A percentile compares a stretch with the other conserved stretches of the same genome.
phyloP scores from a whole-genome alignment of 495 filamentous ascomycete species.

The Penicillium cosmopolitanum region DNA sequence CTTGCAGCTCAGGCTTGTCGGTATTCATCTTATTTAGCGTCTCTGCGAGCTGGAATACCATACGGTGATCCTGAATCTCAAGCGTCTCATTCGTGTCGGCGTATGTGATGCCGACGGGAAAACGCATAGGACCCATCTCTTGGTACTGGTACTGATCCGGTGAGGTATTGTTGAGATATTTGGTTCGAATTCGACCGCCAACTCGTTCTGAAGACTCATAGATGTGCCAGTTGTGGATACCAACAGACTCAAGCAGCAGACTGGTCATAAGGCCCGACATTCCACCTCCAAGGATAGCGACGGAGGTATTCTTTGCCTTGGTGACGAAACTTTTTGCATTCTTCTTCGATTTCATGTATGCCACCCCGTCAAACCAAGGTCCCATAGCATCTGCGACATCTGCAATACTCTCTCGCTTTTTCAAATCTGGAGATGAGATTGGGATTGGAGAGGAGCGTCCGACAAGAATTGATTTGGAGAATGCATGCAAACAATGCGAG shows the following conservation, averaged over 20 bases:
- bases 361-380: conserved; percentile 72
- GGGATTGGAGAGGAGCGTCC: conserved; percentile 32
- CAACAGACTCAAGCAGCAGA: conserved; percentile 53
- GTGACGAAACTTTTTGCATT: conserved; percentile 54
- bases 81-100: conserved; percentile 56
- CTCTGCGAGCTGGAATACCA: conserved; percentile 65
- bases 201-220: conserved; percentile 53
- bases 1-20: conserved; percentile 50
- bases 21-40: conserved; percentile 62
- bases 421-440: conserved; percentile 18
- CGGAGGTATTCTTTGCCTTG: conserved; percentile 47
- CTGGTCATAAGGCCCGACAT: conserved; percentile 68
- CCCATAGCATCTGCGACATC: conserved; percentile 57
- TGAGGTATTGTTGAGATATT: conserved; percentile 56
- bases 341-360: conserved; percentile 59
- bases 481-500: conserved; percentile 38
- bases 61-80: conserved; percentile 59
- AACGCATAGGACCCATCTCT: conserved; percentile 78
- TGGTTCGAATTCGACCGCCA: conserved; percentile 64
- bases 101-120: conserved; percentile 54
- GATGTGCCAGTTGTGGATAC: conserved; percentile 60
- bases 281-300: conserved; percentile 69
- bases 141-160: conserved; percentile 73
- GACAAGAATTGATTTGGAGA: conserved; percentile 25
- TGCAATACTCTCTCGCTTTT: conserved; percentile 33